Conservation (phyloP, 768 basidiomycete species). For the Tulasnella sp. region DNA sequence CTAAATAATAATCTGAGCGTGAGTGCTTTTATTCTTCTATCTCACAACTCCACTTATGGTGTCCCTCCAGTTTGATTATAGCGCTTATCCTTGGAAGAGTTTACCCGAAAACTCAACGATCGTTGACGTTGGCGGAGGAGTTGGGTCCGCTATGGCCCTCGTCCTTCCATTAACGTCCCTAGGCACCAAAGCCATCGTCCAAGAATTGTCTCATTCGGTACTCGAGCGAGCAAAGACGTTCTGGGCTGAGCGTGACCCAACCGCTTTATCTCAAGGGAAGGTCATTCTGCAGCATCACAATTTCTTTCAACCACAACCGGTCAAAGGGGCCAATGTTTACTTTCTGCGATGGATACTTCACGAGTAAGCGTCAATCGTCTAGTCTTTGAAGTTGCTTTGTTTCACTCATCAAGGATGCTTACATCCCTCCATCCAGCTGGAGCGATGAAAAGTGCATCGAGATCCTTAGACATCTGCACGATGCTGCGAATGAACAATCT, state of each 20-base stretch:
- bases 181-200: not conserved
- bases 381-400: not conserved
- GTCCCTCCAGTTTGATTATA: not conserved
- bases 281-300: slow-evolving; percentile 18
- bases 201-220: not conserved
- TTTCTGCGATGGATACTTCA: slow-evolving; percentile 24
- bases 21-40: not conserved
- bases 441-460: not conserved
- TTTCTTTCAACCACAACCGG: slow-evolving; percentile 29
- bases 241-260: not conserved
- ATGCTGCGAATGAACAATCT: not conserved
- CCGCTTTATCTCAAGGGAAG: not conserved
- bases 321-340: slow-evolving; percentile 29
- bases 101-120: not conserved
- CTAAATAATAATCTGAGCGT: not conserved
- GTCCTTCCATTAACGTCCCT: not conserved
- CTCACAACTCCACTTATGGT: not conserved
- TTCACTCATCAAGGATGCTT: not conserved
- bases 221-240: not conserved
- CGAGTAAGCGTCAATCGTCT: not conserved
- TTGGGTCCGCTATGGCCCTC: not conserved
- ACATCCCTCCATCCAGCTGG: not conserved
- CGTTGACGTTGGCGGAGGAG: slow-evolving; percentile 10
- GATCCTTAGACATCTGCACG: slow-evolving; percentile 29
- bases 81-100: not conserved